Evolutionary conservation across 257 asterid genomes (phyloP), one percentile per base, ranked within the genome.

Genomic region (Fraxinus quadrangulata): DNA sequence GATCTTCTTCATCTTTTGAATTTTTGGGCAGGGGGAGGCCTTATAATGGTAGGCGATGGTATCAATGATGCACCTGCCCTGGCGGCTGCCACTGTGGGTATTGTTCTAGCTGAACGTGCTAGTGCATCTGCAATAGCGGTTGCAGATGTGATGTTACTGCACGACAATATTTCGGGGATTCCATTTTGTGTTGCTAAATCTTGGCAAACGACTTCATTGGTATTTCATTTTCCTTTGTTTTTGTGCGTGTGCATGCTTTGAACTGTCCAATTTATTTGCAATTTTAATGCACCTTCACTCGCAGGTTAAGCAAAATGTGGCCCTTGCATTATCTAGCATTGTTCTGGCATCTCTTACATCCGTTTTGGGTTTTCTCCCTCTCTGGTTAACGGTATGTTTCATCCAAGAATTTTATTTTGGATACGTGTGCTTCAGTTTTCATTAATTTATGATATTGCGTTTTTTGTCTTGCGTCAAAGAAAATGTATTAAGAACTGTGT

Each of bases 21-120:
- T 65, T 75, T 28, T n/a, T n/a, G 21, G 26, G 40, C 87, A 89
- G 96, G 90, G 81, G 97, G 98, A 1, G 99, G 98, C 77, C 95
- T 96, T 31, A 86, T 96, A 73, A 96, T 96, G 99, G 99, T 96
- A 63, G 99, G 99, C 70, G 99, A 96, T 80, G 99, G 99, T 61
- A 96, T 96, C 81, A 96, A 96, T 79, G 99, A 96, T 72, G 99
- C 97, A 66, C 99, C 99, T 2, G 99, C 99, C 36, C 86, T 96
- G 85, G 99, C 99, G 80, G 98, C 99, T 75, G 96, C 99, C 39
- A 88, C 92, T 5, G 99, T 92, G 67, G 99, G 99, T 70, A 86
- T 93, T 61, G 99, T 96, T 79, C 92, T 96, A 51, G 98, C 97
- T 6, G 96, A 88, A 83, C 98, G 97, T 70, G 98, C 99, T 19